phyloP scores from a whole-genome alignment of 371 early-diverging fungal genomes.

The Mortierella sp. region DNA sequence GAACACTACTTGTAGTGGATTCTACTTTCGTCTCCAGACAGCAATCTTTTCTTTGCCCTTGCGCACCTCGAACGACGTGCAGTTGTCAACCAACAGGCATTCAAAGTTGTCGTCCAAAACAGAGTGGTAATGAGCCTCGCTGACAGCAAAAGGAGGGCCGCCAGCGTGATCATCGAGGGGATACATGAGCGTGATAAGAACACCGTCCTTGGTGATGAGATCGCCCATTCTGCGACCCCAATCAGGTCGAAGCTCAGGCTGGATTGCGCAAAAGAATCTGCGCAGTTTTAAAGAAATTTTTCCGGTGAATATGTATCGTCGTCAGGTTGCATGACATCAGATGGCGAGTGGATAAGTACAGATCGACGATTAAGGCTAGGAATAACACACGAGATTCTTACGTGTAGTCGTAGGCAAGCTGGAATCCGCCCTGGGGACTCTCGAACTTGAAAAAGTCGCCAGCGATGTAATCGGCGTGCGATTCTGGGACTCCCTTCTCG shows the following conservation, averaged over 20 bases:
- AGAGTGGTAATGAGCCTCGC: constrained; percentile 63
- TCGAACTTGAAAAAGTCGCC: constrained; percentile 83
- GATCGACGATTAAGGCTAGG: too few species aligned
- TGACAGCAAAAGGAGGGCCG: constrained; percentile 78
- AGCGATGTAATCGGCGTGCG: constrained; percentile 63
- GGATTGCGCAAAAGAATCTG: constrained; percentile 87
- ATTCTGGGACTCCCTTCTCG: constrained; percentile 51
- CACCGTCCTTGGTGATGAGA: constrained; percentile 77
- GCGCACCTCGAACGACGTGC: constrained; percentile 62
- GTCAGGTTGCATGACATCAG: neutral
- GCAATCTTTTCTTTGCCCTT: constrained; percentile 68
- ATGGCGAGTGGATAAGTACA: neutral
- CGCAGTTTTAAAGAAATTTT: neutral
- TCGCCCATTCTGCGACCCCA: constrained; percentile 83
- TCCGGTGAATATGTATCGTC: too few species aligned
- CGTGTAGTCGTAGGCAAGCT: constrained; percentile 90
- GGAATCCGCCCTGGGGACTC: constrained; percentile 66
- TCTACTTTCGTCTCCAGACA: constrained; percentile 63
- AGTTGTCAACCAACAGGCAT: constrained; percentile 64
- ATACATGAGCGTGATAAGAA: constrained; percentile 86
- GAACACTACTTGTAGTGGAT: too few species aligned
- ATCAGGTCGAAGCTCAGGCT: constrained; percentile 68
- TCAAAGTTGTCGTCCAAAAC: constrained; percentile 67
- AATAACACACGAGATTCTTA: constrained; percentile 37
- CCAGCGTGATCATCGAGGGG: constrained; percentile 68